These are phyloP conservation scores for Peribolospora baueri DNA, from an alignment of 768 basidiomycete genomes.

Conservation along the genomic window DNA sequence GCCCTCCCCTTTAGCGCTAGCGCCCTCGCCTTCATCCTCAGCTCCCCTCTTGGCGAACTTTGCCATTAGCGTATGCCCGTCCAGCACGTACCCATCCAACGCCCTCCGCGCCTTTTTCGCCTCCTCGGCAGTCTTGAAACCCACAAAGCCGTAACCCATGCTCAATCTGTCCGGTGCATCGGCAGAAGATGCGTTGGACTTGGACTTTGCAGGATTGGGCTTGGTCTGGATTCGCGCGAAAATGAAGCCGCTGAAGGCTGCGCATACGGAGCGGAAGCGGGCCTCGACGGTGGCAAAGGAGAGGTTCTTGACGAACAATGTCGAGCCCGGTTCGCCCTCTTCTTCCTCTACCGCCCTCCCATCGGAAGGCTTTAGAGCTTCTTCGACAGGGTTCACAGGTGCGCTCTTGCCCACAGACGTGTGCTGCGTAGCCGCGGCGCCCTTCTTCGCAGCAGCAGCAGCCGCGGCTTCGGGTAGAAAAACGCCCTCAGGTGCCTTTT, in stretches of 20 bases:
- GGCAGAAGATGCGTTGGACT: conserved; percentile 51
- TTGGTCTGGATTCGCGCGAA: conserved; percentile 36
- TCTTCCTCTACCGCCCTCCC: conserved; percentile 8
- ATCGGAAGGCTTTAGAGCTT: conserved; percentile 7
- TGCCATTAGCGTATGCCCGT: conserved; percentile 61
- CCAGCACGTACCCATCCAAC: conserved; percentile 57
- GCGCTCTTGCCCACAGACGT: conserved; percentile 11
- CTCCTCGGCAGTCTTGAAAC: conserved; percentile 50
- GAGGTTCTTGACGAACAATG: conserved; percentile 83
- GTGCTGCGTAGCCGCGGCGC: not conserved
- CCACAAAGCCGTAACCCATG: conserved; percentile 93
- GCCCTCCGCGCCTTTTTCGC: conserved; percentile 52
- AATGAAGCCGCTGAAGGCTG: conserved; percentile 47
- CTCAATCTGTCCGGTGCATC: conserved; percentile 34
- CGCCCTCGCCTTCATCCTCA: conserved; percentile 27
- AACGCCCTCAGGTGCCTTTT: conserved; percentile 71
- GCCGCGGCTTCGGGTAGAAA: conserved; percentile 29
- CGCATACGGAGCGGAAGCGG: conserved; percentile 42
- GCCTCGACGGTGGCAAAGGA: conserved; percentile 73
- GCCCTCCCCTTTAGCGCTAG: conserved; percentile 19
- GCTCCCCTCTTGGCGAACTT: conserved; percentile 63
- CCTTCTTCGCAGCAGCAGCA: conserved; percentile 10
- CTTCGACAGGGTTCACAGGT: conserved; percentile 20
- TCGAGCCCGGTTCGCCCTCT: conserved; percentile 36
- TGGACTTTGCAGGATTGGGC: conserved; percentile 40